Base-by-base conservation (phyloP, 23 red algal species). In the Cyanidiococcus yangmingshanensis region DNA sequence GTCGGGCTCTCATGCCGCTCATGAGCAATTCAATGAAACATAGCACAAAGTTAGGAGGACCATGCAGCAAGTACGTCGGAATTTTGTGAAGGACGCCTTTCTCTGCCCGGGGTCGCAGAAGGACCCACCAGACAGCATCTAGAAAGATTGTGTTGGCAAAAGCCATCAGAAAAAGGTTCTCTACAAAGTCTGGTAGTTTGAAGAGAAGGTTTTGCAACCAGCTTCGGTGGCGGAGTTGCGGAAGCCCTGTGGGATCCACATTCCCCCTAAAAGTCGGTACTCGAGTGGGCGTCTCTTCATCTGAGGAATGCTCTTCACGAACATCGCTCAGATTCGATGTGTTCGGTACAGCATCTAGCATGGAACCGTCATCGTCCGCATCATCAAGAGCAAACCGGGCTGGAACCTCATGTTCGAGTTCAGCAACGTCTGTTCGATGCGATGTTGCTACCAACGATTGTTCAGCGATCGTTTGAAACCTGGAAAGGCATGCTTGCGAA, bases 41-140 rank as follows among this genome's bases (percentile, higher is more conserved):
- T 29, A 71, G 3, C 12, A 35, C 27, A 25, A 71, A 7, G 32
- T 71, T 71, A 35, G 32, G 15, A 12, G 63, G 63, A 3, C 63
- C 63, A 35, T 71, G 63, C 7, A 35, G n/a, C 63, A 71, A 32
- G 7, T 35, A 71, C n/a, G 21, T 71, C 63, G n/a, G 32, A 35
- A 32, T 27, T 7, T 30, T 2, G 7, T 29, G 63, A 25, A 7
- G 32, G 12, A 29, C 32, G 27, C 12, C 7, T 3, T 12, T 12
- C 63, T 32, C n/a, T 7, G 3, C 63, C 63, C 21, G 21, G 3
- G 63, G 63, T 7, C 63, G 63, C 27, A 71, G 27, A 3, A 71
- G 15, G 63, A 71, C 16, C 63, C 63, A 71, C 63, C 63, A 71
- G n/a, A 71, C 63, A 7, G 32, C 63, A 35, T 71, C 63, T 29